Evolutionary conservation across 2,329 filamentous ascomycete genomes (phyloP).

Genomic region (Beauveria brongniartii): DNA sequence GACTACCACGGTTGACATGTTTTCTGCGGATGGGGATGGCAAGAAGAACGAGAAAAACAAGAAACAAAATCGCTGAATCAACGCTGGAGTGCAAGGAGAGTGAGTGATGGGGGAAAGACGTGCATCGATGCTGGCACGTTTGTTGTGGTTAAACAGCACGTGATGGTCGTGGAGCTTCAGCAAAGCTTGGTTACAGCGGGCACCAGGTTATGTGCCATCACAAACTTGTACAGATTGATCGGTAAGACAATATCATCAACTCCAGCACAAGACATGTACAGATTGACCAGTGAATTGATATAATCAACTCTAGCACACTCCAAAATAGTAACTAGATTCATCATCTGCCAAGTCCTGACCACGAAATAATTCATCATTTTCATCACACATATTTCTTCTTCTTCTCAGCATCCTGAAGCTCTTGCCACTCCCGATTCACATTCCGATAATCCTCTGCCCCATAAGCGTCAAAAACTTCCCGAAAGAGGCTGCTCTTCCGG

Average conservation of each 20-base stretch:
- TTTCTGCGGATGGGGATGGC: neutral
- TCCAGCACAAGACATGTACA: too few species aligned
- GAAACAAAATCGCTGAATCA: neutral
- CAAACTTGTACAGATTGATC: neutral
- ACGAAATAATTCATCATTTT: neutral
- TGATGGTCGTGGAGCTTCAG: neutral
- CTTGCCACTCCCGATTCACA: constrained; percentile 6
- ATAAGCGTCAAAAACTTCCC: constrained; percentile 45
- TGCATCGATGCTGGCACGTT: neutral
- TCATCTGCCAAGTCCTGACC: too few species aligned
- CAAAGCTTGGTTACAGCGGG: neutral
- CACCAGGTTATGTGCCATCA: neutral
- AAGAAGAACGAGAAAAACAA: neutral
- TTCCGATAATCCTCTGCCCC: constrained; percentile 43
- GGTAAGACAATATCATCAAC: neutral
- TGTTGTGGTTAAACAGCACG: neutral
- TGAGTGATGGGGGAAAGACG: neutral
- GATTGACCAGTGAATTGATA: neutral
- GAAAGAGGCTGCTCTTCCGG: constrained; percentile 42
- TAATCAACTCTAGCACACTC: too few species aligned
- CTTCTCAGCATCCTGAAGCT: neutral
- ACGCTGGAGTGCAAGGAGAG: neutral
- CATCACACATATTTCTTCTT: neutral
- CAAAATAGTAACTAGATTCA: too few species aligned
- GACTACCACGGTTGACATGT: constrained; percentile 7